Evolutionary conservation across 208 protist genomes (phyloP).

Genomic region (Trypanosoma mega): DNA sequence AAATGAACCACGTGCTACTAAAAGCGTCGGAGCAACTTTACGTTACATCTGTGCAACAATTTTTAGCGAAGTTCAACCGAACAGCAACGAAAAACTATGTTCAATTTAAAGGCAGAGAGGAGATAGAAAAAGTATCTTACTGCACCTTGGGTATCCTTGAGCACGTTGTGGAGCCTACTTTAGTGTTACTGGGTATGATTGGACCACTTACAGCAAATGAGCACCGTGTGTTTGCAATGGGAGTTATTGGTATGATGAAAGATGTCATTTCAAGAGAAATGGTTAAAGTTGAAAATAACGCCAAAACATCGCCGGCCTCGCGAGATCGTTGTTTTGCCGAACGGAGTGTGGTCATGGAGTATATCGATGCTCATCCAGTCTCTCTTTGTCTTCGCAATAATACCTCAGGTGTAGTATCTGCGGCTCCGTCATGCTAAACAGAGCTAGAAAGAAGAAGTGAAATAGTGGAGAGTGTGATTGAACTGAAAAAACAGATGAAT

Average conservation of each 20-base stretch:
- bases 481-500: too few species aligned
- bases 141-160: slow-evolving; percentile 5
- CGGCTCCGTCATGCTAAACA: too few species aligned
- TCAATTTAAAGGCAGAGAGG: slow-evolving; percentile 1
- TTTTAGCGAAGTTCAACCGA: slow-evolving; percentile 2
- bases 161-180: slow-evolving; percentile 22
- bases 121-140: background rate
- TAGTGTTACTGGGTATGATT: slow-evolving; percentile 10
- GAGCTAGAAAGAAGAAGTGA: too few species aligned
- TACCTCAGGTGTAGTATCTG: background rate
- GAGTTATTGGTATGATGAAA: slow-evolving; percentile 20
- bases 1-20: slow-evolving; percentile 11
- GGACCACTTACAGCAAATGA: slow-evolving; percentile 1
- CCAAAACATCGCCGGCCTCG: slow-evolving; percentile 1
- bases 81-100: background rate
- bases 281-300: background rate
- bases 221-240: background rate
- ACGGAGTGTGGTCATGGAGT: slow-evolving; percentile 7
- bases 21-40: slow-evolving; percentile 7
- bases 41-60: background rate
- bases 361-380: slow-evolving; percentile 21
- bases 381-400: background rate
- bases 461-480: too few species aligned
- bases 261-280: slow-evolving; percentile 11
- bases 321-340: slow-evolving; percentile 10